These are phyloP conservation scores for Chrysanthemum lavandulifolium DNA, from an alignment of 129 eudicot genomes.

Conservation along the genomic window DNA sequence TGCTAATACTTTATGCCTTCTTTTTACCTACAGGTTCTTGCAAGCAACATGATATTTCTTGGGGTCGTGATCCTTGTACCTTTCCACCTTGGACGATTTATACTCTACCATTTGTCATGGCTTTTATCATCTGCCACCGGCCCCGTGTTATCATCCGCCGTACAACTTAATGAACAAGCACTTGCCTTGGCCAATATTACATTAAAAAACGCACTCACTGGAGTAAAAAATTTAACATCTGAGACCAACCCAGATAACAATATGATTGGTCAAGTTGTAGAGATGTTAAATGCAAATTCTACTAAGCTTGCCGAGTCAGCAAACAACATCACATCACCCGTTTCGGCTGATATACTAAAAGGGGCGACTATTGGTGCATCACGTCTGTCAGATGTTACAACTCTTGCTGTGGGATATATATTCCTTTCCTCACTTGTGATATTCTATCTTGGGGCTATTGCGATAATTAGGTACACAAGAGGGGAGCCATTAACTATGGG, in stretches of 20 bases:
- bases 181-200: constrained; percentile 82
- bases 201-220: constrained; percentile 62
- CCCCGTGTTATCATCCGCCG: constrained; percentile 55
- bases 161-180: constrained; percentile 70
- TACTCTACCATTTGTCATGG: constrained; percentile 71
- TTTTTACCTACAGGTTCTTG: constrained; percentile 71
- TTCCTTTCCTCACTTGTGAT: constrained; percentile 62
- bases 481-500: constrained; percentile 89
- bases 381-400: constrained; percentile 75
- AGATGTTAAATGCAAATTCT: constrained; percentile 47
- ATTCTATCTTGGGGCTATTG: constrained; percentile 69
- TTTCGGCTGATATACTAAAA: constrained; percentile 56
- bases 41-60: constrained; percentile 96
- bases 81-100: constrained; percentile 76
- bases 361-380: constrained; percentile 58
- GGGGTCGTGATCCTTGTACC: constrained; percentile 87
- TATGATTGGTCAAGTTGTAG: constrained; percentile 26
- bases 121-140: constrained; percentile 62
- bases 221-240: constrained; percentile 61
- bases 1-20: neutral
- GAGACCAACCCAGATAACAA: constrained; percentile 31
- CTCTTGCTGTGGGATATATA: constrained; percentile 91
- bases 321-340: constrained; percentile 42
- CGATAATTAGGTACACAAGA: constrained; percentile 65
- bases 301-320: constrained; percentile 43